Evolutionary conservation across 2,329 filamentous ascomycete species (phyloP).

Genomic region (Colletotrichum filicis): DNA sequence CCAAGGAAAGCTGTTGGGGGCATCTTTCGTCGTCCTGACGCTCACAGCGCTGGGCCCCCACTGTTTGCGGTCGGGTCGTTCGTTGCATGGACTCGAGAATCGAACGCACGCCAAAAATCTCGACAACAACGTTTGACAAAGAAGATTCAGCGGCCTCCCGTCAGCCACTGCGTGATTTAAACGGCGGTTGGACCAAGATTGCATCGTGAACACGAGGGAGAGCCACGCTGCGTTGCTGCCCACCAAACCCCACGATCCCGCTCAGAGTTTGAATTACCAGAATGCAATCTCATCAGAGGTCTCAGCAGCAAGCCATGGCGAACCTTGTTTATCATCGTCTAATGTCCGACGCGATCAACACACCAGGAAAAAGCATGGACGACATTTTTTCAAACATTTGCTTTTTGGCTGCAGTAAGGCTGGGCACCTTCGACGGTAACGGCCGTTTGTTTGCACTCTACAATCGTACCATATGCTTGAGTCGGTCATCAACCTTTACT

Average conservation of each 20-base stretch:
- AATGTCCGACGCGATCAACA: constrained; percentile 3
- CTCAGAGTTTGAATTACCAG: background rate
- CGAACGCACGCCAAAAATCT: background rate
- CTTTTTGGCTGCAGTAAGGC: background rate
- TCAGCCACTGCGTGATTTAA: background rate
- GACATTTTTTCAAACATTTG: background rate
- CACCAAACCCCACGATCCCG: background rate
- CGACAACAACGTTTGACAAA: background rate
- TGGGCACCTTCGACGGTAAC: background rate
- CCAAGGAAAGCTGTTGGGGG: background rate
- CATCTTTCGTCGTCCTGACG: constrained; percentile 7
- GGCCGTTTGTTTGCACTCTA: background rate
- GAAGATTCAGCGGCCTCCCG: background rate
- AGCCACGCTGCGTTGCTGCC: background rate
- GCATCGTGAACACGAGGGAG: constrained; percentile 7
- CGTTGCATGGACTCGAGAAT: constrained; percentile 22
- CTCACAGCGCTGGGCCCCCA: background rate
- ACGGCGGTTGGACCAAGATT: background rate
- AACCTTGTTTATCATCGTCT: constrained; percentile 8
- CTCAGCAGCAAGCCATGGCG: constrained; percentile 7
- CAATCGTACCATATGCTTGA: background rate
- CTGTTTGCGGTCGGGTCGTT: constrained; percentile 19
- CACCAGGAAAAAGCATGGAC: background rate
- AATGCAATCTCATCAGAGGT: constrained; percentile 3
- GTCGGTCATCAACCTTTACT: background rate